Conservation (phyloP, 805 yeast genomes). For the Wickerhamiella lipophila region DNA sequence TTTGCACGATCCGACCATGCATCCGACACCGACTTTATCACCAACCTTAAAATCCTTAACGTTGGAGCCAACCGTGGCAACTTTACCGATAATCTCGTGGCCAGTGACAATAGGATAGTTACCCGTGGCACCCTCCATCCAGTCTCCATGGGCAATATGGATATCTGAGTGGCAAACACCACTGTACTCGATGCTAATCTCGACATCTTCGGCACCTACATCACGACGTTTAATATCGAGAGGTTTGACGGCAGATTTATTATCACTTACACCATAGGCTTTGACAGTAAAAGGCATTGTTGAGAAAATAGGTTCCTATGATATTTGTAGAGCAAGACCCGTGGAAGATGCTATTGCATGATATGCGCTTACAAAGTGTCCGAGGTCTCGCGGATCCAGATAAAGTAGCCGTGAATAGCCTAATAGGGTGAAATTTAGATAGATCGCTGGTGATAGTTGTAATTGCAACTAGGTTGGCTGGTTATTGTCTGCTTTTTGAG, state of each 20-base stretch:
- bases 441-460: too few relatives aligned
- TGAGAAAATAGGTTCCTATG: not conserved
- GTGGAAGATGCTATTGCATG: not conserved
- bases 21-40: constrained; percentile 73
- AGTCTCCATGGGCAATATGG: constrained; percentile 40
- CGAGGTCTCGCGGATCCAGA: too few relatives aligned
- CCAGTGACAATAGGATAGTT: constrained; percentile 35
- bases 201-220: constrained; percentile 25
- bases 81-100: constrained; percentile 34
- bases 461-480: too few relatives aligned
- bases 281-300: constrained; percentile 8
- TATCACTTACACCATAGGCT: constrained; percentile 18
- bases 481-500: too few relatives aligned
- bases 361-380: not conserved
- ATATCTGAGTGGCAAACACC: constrained; percentile 50
- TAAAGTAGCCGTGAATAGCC: too few relatives aligned
- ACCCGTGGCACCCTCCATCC: constrained; percentile 30
- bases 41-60: constrained; percentile 42
- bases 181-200: constrained; percentile 21
- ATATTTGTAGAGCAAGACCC: not conserved
- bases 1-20: constrained; percentile 46
- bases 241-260: constrained; percentile 8
- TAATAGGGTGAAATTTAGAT: too few relatives aligned
- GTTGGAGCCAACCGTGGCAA: constrained; percentile 43
- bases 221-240: constrained; percentile 17